phyloP scores from a whole-genome alignment of 2,329 filamentous ascomycete species.

The Metarhizium robertsii region DNA sequence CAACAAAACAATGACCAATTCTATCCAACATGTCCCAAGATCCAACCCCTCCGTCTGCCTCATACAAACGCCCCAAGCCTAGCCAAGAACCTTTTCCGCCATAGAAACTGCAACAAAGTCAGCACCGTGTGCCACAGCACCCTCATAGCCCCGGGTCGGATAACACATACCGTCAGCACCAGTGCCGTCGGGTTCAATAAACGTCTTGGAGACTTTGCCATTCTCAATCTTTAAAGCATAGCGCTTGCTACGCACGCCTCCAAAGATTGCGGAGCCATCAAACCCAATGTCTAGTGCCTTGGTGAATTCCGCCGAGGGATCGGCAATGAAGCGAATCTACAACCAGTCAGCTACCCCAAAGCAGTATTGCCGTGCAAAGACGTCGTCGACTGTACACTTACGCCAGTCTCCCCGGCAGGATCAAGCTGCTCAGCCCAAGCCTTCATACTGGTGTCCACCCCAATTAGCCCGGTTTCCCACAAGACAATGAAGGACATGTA shows the following conservation, averaged over 20 bases:
- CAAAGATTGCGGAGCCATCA: conserved; percentile 71
- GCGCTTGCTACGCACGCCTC: conserved; percentile 73
- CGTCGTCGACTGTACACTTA: conserved; percentile 35
- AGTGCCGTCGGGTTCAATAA: conserved; percentile 84
- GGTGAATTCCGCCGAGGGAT: conserved; percentile 71
- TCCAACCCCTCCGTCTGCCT: background rate
- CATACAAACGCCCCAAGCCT: background rate
- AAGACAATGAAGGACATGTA: no score
- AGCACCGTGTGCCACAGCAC: background rate
- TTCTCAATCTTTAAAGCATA: conserved; percentile 78
- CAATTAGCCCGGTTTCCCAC: background rate
- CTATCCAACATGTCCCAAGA: background rate
- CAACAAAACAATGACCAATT: no score
- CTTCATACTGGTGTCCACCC: conserved; percentile 60
- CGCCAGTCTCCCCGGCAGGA: conserved; percentile 62
- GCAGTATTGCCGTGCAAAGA: background rate
- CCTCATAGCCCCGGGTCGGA: background rate
- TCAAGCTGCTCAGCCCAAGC: conserved; percentile 77
- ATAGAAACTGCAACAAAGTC: conserved; percentile 31
- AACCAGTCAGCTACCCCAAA: background rate
- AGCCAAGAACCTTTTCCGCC: conserved; percentile 39
- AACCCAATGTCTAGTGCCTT: conserved; percentile 77
- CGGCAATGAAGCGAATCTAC: conserved; percentile 82
- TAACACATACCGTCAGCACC: conserved; percentile 57
- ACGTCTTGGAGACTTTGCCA: conserved; percentile 71